Evolutionary conservation across 2,329 filamentous ascomycete species (phyloP), one percentile per base, ranked within the genome.

Genomic region (Exophiala dermatitidis): DNA sequence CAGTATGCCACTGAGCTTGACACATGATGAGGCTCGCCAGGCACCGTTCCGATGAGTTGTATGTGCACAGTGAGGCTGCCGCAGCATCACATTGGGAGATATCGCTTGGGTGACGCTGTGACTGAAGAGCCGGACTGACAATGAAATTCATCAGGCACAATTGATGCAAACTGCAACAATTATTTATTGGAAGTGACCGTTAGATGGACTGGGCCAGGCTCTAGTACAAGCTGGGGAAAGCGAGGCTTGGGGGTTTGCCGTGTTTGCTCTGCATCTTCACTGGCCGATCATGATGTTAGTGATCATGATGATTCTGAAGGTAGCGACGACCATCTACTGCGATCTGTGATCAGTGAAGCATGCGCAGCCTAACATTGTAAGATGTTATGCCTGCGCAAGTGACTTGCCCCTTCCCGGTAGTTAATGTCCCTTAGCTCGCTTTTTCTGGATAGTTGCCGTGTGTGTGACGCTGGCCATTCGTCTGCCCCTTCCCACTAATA

Each of bases 401-500:
- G 38, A 41, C 19, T 41, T 41, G 36, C 38, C 38, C 38, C 38
- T 41, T 12, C 42, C 42, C 42, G 30, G 4, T 32, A 19, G 42
- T 45, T 45, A 45, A 45, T 45, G 30, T 45, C 42, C 12, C 28
- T 45, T 45, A 32, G 42, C 29, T 32, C 7, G 4, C 42, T 29
- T n/a, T 3, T 44, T 45, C 34, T 30, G 47, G 46, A 34, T 53
- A 46, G 48, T 48, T 37, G n/a, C 51, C 45, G 51, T 37, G 10
- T 3, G 8, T 32, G 26, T 40, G 37, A 51, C 48, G 46, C 51
- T 36, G 26, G 32, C 46, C 38, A 53, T 57, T 57, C 51, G 55
- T 52, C 46, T 38, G 33, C 52, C 32, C 55, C 51, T n/a, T 38
- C 28, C 42, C 51, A 48, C 56, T 61, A 58, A 53, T 50, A 36